Conservation (phyloP, 768 basidiomycete species). For the Basidioascus undulatus region DNA sequence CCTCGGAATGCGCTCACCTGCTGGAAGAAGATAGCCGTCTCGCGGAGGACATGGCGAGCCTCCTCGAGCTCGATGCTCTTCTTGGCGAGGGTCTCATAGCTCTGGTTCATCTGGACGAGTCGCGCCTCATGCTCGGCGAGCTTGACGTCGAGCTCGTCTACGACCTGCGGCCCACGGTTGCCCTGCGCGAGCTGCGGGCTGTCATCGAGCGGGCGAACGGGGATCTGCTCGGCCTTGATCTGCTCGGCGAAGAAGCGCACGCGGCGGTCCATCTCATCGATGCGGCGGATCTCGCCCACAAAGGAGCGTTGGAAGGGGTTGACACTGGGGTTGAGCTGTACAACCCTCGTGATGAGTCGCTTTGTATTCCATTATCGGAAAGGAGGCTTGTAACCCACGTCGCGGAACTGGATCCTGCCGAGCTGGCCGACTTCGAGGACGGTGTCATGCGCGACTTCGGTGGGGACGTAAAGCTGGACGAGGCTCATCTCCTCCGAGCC, state of each 20-base stretch:
- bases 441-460: slow-evolving; percentile 91
- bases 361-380: neutral
- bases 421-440: slow-evolving; percentile 87
- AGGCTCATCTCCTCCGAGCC: slow-evolving; percentile 96
- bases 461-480: slow-evolving; percentile 87
- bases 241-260: slow-evolving; percentile 71
- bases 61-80: slow-evolving; percentile 69
- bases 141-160: slow-evolving; percentile 76
- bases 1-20: slow-evolving; percentile 26
- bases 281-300: slow-evolving; percentile 77
- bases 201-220: slow-evolving; percentile 63
- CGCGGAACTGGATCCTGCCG: slow-evolving; percentile 90
- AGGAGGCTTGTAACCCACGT: slow-evolving; percentile 31
- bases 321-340: slow-evolving; percentile 70
- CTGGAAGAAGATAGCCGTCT: slow-evolving; percentile 91
- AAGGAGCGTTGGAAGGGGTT: slow-evolving; percentile 98
- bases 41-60: slow-evolving; percentile 75
- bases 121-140: slow-evolving; percentile 67
- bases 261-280: slow-evolving; percentile 89
- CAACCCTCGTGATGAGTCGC: too few relatives aligned
- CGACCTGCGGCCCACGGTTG: slow-evolving; percentile 72
- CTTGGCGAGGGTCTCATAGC: slow-evolving; percentile 68
- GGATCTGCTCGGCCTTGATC: slow-evolving; percentile 63
- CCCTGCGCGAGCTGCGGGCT: slow-evolving; percentile 70
- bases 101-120: slow-evolving; percentile 70